Evolutionary conservation across 768 basidiomycete genomes (phyloP).

Genomic region (Russula earlei): DNA sequence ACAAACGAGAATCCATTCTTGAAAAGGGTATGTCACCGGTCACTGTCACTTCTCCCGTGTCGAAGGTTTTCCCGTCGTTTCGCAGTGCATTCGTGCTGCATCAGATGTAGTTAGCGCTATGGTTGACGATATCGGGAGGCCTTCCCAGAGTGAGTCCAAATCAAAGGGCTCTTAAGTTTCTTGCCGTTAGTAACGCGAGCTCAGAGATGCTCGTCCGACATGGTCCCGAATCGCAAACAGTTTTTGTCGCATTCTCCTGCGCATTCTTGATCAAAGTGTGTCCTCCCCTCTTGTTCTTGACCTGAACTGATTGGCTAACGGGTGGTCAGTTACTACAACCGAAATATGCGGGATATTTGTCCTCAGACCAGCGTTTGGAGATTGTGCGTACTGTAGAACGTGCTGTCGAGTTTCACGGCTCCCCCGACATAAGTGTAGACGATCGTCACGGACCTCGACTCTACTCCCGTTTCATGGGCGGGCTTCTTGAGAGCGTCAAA

Average conservation of each 20-base stretch:
- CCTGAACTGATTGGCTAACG: not conserved
- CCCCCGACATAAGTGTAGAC: slow-evolving; percentile 26
- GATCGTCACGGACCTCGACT: slow-evolving; percentile 27
- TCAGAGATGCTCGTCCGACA: slow-evolving; percentile 23
- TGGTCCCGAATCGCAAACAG: slow-evolving; percentile 26
- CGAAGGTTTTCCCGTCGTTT: slow-evolving; percentile 1
- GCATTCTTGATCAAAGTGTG: slow-evolving; percentile 27
- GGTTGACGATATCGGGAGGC: slow-evolving; percentile 46
- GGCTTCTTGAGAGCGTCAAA: slow-evolving; percentile 21
- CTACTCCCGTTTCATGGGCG: slow-evolving; percentile 26
- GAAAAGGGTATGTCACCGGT: slow-evolving; percentile 40
- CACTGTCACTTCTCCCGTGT: not conserved
- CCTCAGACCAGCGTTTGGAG: slow-evolving; percentile 21
- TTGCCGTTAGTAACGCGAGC: not conserved
- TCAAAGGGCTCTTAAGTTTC: not conserved
- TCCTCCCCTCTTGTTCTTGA: not conserved
- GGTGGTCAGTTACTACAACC: slow-evolving; percentile 23
- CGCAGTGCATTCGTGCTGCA: slow-evolving; percentile 58
- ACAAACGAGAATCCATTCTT: slow-evolving; percentile 58
- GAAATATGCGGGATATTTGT: slow-evolving; percentile 23
- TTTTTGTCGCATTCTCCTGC: slow-evolving; percentile 27
- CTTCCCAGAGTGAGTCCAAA: slow-evolving; percentile 40
- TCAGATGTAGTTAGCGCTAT: slow-evolving; percentile 54
- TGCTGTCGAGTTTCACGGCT: slow-evolving; percentile 23
- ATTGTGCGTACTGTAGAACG: slow-evolving; percentile 22